phyloP scores from a whole-genome alignment of 2,329 filamentous ascomycete species.

The Xylaria sp. region DNA sequence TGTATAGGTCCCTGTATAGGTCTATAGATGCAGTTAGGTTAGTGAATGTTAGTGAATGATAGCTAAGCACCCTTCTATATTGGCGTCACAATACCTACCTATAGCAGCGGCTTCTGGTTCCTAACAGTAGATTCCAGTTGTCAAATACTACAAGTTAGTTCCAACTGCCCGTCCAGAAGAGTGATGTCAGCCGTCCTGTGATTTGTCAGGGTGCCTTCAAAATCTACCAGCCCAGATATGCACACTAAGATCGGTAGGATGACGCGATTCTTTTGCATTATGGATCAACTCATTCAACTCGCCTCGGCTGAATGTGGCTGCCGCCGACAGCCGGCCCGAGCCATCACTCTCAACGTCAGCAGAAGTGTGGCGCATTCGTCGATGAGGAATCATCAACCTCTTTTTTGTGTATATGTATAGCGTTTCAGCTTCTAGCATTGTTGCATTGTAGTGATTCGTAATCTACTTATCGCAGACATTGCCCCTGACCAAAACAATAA shows the following conservation, averaged over 20 bases:
- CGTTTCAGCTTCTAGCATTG: too few relatives aligned
- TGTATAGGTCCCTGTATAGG: too few relatives aligned
- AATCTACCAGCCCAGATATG: too few relatives aligned
- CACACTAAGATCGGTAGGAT: slow-evolving; percentile 12
- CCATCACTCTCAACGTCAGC: background rate
- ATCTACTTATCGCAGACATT: background rate
- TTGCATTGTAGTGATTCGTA: slow-evolving; percentile 14
- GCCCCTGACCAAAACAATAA: too few relatives aligned
- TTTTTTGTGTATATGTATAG: background rate
- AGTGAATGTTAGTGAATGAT: too few relatives aligned
- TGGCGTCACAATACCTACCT: too few relatives aligned
- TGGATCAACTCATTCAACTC: slow-evolving; percentile 16
- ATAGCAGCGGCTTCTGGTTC: slow-evolving; percentile 3
- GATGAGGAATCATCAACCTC: slow-evolving; percentile 7
- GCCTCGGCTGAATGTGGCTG: slow-evolving; percentile 27
- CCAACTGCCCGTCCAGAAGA: too few relatives aligned
- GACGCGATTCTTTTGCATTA: slow-evolving; percentile 38
- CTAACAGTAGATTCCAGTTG: background rate
- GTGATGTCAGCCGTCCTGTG: slow-evolving; percentile 37
- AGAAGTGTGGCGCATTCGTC: slow-evolving; percentile 15
- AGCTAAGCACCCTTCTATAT: too few relatives aligned
- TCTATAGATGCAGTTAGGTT: too few relatives aligned
- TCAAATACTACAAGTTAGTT: slow-evolving; percentile 8
- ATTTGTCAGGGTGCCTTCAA: slow-evolving; percentile 37
- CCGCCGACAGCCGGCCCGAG: slow-evolving; percentile 35